Conservation (phyloP, 805 yeast species). For the Candida pseudoglaebosa region DNA sequence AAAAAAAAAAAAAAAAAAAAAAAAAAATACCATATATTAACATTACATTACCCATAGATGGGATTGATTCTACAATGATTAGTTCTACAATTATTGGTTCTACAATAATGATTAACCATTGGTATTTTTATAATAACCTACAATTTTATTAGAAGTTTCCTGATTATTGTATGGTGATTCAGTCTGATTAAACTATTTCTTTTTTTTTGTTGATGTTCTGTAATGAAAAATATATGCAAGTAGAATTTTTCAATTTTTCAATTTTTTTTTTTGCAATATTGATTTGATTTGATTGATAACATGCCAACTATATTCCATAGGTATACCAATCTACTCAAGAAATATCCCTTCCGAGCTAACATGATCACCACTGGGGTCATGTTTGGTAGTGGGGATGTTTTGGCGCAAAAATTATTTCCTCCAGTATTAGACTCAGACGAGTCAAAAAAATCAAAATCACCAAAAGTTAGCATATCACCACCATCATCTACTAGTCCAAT, state of each 20-base stretch:
- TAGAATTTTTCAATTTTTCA: background rate
- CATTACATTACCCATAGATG: too few relatives aligned
- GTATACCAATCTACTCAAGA: slow-evolving; percentile 29
- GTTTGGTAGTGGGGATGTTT: slow-evolving; percentile 39
- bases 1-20: too few relatives aligned
- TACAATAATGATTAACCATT: too few relatives aligned
- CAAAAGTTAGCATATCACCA: background rate
- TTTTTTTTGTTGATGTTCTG: background rate
- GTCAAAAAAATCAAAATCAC: background rate
- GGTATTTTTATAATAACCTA: too few relatives aligned
- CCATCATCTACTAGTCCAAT: background rate
- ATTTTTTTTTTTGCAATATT: background rate
- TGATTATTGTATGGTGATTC: too few relatives aligned
- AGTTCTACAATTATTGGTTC: too few relatives aligned
- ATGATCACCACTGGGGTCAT: slow-evolving; percentile 49
- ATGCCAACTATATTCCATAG: slow-evolving; percentile 15
- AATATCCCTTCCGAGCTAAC: slow-evolving; percentile 51
- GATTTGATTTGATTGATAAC: background rate
- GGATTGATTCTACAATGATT: too few relatives aligned
- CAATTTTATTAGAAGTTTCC: too few relatives aligned
- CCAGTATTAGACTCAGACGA: slow-evolving; percentile 16
- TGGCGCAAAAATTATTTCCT: slow-evolving; percentile 40
- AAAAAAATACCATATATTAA: too few relatives aligned
- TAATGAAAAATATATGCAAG: slow-evolving; percentile 1
- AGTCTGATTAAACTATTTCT: background rate